Percentiles rank a stretch among this genome's conserved stretches.
phyloP scores from a whole-genome alignment of 1,284 basidiomycete genomes.

The Amylostereum areolatum region DNA sequence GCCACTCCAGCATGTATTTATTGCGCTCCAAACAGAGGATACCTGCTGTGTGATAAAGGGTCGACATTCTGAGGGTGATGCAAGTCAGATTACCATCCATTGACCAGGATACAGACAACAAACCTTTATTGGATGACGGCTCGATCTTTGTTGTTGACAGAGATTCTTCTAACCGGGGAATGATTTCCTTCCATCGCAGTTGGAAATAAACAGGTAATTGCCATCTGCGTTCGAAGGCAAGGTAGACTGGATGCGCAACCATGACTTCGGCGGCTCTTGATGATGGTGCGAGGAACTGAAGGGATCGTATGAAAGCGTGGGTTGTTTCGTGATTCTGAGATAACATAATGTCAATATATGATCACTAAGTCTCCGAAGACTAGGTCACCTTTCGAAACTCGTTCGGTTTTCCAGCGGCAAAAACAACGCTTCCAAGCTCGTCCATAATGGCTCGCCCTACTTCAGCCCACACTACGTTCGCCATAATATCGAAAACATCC shows the following conservation, averaged over 20 bases:
- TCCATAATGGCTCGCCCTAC: constrained; percentile 75
- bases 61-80: neutral
- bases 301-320: constrained; percentile 76
- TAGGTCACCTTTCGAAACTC: constrained; percentile 78
- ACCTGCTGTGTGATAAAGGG: constrained; percentile 60
- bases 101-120: neutral
- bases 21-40: constrained; percentile 64
- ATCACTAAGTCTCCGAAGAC: neutral
- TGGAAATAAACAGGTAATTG: constrained; percentile 97
- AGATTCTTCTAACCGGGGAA: constrained; percentile 66
- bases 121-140: constrained; percentile 34
- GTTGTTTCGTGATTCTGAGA: constrained; percentile 77
- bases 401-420: constrained; percentile 85
- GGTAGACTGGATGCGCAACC: constrained; percentile 67
- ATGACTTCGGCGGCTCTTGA: constrained; percentile 62
- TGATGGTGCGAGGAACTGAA: constrained; percentile 82
- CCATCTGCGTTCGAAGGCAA: constrained; percentile 81
- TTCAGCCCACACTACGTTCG: constrained; percentile 86
- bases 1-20: constrained; percentile 78
- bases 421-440: constrained; percentile 77
- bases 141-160: constrained; percentile 44
- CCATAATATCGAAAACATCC: constrained; percentile 73
- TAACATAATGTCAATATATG: neutral
- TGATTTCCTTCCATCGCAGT: constrained; percentile 94
- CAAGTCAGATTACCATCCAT: neutral